Percentiles rank a stretch among this genome's conserved stretches.
These are phyloP conservation scores for Chytridiales sp. DNA, from an alignment of 371 early-diverging fungal species.

Conservation along the genomic window DNA sequence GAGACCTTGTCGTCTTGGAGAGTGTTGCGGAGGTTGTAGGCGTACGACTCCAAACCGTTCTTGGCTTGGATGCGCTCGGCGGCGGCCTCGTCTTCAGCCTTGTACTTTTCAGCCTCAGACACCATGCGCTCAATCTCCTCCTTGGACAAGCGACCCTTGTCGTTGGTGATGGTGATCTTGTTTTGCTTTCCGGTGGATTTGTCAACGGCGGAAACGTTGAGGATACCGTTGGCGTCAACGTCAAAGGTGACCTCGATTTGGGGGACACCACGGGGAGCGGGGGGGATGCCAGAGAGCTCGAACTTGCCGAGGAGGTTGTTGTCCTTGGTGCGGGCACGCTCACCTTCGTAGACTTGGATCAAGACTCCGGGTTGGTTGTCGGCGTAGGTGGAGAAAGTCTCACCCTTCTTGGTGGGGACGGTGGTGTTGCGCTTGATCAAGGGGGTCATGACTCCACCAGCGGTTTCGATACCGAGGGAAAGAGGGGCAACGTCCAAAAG, in stretches of 20 bases:
- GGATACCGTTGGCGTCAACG: conserved; percentile 96
- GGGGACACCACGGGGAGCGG: conserved; percentile 95
- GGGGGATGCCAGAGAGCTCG: conserved; percentile 92
- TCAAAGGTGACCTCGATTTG: conserved; percentile 98
- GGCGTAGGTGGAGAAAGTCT: conserved; percentile 95
- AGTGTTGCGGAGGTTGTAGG: conserved; percentile 91
- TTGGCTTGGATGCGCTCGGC: conserved; percentile 75
- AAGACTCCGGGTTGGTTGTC: conserved; percentile 98
- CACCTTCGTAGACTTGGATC: conserved; percentile 97
- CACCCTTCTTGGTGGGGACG: conserved; percentile 95
- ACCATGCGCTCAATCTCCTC: conserved; percentile 96
- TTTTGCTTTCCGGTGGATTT: conserved; percentile 90
- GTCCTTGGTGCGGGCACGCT: conserved; percentile 93
- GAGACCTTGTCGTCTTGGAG: conserved; percentile 83
- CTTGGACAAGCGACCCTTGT: conserved; percentile 95
- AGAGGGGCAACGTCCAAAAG: conserved; percentile 67
- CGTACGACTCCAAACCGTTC: conserved; percentile 91
- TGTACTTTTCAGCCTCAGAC: conserved; percentile 92
- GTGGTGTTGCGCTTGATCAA: conserved; percentile 96
- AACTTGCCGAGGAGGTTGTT: conserved; percentile 96
- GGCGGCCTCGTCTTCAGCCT: conserved; percentile 89
- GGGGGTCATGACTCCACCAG: conserved; percentile 95
- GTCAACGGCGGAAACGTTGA: conserved; percentile 94
- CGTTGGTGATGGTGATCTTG: conserved; percentile 96
- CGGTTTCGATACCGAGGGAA: conserved; percentile 81